Evolutionary conservation across 2,329 filamentous ascomycete genomes (phyloP), one percentile per base, ranked within the genome.

Genomic region (Arthrobotrys pseudoclavata): DNA sequence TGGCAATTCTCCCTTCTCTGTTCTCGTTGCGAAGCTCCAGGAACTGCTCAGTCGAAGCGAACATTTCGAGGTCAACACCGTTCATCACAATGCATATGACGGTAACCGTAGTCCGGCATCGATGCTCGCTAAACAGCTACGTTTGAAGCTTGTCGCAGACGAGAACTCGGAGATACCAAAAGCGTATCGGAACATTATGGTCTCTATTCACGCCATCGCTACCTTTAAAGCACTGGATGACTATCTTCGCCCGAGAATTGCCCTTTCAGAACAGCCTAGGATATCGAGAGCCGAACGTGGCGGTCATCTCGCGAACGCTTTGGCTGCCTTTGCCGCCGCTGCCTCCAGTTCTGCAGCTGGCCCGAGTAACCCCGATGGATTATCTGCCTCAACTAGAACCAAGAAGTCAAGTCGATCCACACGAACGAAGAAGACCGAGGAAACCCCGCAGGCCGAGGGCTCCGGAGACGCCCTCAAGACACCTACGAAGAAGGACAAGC

Each of bases 171-270:
- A 96, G 60, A 96, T 99, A 76, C 96, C 96, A 18, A 88, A 90
- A 40, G 87, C 91, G 0, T 98, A 97, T 83, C 89, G 92, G 22
- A 97, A 95, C 80, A 96, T 99, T 79, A 97, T 97, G 91, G 96
- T 99, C 0, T 97, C 94, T 0, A 99, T 99, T 71, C 96, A 99
- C 83, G 96, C 96, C 15, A 98, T 99, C 82, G 95, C 96, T 1
- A 98, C 94, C 0, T 98, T 99, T 86, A 98, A 97, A 83, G 92
- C 95, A 0, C 86, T 99, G 24, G 96, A 98, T 82, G 96, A 99
- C 83, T 99, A 98, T 83, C 87, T 99, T 50, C 91, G 96, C 42
- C 96, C 96, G 6, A 89, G 95, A 77, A 97, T 99, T 75, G 93
- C 87, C 81, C 83, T 96, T 13, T 90, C 92, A 2, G 80, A 81